Evolutionary conservation across 495 filamentous ascomycete genomes (phyloP).

Genomic region (Penicillium tannophilum): DNA sequence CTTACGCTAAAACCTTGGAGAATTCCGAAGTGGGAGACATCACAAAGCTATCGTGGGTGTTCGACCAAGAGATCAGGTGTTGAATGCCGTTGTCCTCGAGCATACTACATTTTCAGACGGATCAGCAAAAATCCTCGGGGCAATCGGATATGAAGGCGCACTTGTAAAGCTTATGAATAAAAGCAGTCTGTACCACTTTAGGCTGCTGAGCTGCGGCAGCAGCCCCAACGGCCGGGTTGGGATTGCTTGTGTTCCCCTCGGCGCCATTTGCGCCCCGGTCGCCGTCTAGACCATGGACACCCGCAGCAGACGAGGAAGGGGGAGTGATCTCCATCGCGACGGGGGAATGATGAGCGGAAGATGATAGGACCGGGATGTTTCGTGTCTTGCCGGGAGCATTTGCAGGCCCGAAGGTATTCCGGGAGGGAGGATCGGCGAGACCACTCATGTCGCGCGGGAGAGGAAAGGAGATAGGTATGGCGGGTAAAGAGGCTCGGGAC

Average conservation of each 20-base stretch:
- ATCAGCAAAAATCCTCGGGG: constrained; percentile 5
- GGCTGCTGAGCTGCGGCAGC: constrained; percentile 89
- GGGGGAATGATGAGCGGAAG: constrained; percentile 39
- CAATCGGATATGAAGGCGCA: constrained; percentile 36
- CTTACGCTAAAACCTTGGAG: constrained; percentile 96
- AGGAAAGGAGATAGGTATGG: constrained; percentile 8
- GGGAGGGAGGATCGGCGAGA: constrained; percentile 45
- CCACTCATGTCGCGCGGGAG: constrained; percentile 44
- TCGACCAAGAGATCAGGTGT: constrained; percentile 95
- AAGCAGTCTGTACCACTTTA: constrained; percentile 98
- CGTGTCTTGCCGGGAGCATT: constrained; percentile 44
- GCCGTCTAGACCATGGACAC: constrained; percentile 47
- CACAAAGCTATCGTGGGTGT: constrained; percentile 92
- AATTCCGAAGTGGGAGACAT: constrained; percentile 98
- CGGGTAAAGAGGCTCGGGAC: background rate
- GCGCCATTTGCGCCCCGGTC: constrained; percentile 52
- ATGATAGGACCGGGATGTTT: constrained; percentile 50
- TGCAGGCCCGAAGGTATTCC: constrained; percentile 39
- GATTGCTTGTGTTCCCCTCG: constrained; percentile 40
- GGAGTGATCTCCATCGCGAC: constrained; percentile 56
- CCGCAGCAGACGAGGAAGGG: constrained; percentile 41
- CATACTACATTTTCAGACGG: constrained; percentile 66
- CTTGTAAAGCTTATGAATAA: constrained; percentile 99
- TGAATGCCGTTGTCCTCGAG: constrained; percentile 90
- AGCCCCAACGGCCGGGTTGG: constrained; percentile 58